Percentiles rank a stretch among this genome's conserved stretches.
Conservation (phyloP, 108 stramenopile genomes). For the Pelagomonas calceolata region DNA sequence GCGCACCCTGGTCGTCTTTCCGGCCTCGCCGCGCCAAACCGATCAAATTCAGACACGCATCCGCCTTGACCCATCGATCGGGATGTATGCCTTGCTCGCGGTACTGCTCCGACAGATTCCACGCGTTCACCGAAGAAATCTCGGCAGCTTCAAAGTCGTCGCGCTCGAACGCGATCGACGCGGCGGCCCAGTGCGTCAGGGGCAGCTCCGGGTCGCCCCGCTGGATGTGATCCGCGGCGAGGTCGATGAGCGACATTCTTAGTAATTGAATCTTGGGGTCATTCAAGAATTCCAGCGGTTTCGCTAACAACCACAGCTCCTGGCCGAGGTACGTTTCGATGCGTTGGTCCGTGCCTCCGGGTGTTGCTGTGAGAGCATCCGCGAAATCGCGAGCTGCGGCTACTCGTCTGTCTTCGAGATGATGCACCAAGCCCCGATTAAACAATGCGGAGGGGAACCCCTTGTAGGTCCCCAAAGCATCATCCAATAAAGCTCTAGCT, state of each 20-base stretch:
- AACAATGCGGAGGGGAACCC: conserved; percentile 8
- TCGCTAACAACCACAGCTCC: background rate
- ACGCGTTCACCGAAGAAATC: background rate
- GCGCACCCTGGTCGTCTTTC: background rate
- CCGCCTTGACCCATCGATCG: background rate
- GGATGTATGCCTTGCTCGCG: background rate
- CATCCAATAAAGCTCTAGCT: background rate
- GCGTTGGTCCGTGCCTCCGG: too few species aligned
- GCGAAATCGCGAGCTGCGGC: background rate
- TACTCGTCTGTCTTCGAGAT: background rate
- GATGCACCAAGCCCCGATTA: conserved; percentile 10
- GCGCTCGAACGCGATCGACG: background rate
- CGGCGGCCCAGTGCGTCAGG: background rate
- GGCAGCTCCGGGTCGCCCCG: background rate
- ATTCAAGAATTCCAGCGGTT: too few species aligned
- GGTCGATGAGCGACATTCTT: too few species aligned
- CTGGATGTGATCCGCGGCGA: too few species aligned
- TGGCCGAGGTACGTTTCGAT: background rate
- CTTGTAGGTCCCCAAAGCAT: background rate
- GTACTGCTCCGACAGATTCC: background rate
- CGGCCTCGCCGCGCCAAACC: background rate
- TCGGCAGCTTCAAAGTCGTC: background rate
- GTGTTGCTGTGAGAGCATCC: conserved; percentile 5
- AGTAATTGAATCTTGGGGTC: too few species aligned
- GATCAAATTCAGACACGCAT: background rate